Evolutionary conservation across 2,329 filamentous ascomycete genomes (phyloP).

Genomic region (Colletotrichum tamarilloi): DNA sequence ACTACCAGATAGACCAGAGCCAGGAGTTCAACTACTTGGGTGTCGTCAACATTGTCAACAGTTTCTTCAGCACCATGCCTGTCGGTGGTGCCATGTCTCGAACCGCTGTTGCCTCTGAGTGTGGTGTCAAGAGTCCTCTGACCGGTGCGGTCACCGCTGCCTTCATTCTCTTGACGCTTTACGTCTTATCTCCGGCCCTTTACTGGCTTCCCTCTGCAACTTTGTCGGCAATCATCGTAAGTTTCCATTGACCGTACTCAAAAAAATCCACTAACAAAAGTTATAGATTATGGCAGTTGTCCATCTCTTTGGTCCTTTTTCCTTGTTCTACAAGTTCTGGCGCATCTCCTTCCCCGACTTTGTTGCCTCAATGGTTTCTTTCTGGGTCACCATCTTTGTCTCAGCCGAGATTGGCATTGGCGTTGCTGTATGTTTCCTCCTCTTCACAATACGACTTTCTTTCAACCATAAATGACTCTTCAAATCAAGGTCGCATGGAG

Average conservation of each 20-base stretch:
- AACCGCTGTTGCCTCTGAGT: conserved; percentile 74
- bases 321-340: conserved; percentile 74
- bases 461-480: not conserved
- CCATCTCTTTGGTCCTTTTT: conserved; percentile 27
- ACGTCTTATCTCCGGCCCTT: conserved; percentile 68
- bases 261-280: not conserved
- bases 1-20: conserved; percentile 72
- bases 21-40: conserved; percentile 75
- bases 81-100: conserved; percentile 75
- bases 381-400: conserved; percentile 73
- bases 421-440: conserved; percentile 49
- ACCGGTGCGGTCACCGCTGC: conserved; percentile 70
- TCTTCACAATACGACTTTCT: not conserved
- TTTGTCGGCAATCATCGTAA: conserved; percentile 74
- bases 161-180: conserved; percentile 71
- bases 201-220: conserved; percentile 77
- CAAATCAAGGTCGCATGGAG: conserved; percentile 65
- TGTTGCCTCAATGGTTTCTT: conserved; percentile 70
- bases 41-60: conserved; percentile 71
- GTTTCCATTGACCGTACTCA: conserved; percentile 37
- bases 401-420: conserved; percentile 71
- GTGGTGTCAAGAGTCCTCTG: conserved; percentile 70
- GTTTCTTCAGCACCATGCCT: conserved; percentile 73
- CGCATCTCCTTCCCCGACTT: conserved; percentile 74
- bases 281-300: conserved; percentile 29